phyloP scores from a whole-genome alignment of 2,329 filamentous ascomycete species.

The Bipolaris zeicola region DNA sequence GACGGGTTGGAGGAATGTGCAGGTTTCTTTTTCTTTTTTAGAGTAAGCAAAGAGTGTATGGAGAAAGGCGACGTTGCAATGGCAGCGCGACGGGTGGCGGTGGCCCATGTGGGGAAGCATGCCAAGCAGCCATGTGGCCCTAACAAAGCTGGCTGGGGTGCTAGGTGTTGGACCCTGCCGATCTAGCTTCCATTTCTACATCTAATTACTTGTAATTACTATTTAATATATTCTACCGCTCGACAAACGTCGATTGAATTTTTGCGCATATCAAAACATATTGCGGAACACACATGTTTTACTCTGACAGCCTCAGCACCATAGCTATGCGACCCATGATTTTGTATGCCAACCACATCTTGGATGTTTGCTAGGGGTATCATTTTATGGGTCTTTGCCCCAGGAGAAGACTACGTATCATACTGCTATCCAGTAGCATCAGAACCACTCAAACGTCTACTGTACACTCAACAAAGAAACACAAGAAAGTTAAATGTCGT shows the following conservation, averaged over 20 bases:
- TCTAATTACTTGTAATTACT: not conserved
- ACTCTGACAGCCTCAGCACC: not conserved
- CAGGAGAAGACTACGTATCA: not conserved
- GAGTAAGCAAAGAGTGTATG: not conserved
- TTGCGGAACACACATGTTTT: not conserved
- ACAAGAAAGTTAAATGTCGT: not conserved
- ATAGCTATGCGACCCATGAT: not conserved
- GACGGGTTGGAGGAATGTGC: not conserved
- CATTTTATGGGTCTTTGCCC: not conserved
- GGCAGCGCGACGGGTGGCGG: constrained; percentile 9
- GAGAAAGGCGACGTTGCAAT: constrained; percentile 15
- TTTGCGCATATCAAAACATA: not conserved
- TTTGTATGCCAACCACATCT: not conserved
- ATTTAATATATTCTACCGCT: too few relatives aligned
- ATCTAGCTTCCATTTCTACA: not conserved
- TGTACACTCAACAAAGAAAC: not conserved
- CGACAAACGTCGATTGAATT: too few relatives aligned
- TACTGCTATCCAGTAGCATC: not conserved
- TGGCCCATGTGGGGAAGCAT: constrained; percentile 24
- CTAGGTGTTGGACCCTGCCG: constrained; percentile 8
- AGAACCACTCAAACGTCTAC: not conserved
- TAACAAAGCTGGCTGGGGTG: constrained; percentile 1
- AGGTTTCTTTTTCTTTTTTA: not conserved
- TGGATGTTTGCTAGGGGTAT: too few relatives aligned
- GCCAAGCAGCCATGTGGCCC: constrained; percentile 26